Conservation (phyloP, 345 rosid genomes). For the Salix suchowensis region DNA sequence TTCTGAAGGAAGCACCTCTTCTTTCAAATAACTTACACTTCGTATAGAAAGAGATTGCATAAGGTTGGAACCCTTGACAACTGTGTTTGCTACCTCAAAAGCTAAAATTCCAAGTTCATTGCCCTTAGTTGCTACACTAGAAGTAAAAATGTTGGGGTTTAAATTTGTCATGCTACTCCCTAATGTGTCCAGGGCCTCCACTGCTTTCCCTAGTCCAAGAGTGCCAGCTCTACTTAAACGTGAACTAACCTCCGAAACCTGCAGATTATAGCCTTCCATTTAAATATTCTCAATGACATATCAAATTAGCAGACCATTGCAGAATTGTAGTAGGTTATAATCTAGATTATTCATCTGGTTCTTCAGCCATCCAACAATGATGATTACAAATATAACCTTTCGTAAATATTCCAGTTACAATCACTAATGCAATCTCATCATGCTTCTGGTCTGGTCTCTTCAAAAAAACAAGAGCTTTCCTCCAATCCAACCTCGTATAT, state of each 20-base stretch:
- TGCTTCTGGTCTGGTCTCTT: not conserved
- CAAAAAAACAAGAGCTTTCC: not conserved
- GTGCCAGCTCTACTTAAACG: slow-evolving; percentile 80
- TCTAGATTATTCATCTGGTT: not conserved
- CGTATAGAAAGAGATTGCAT: slow-evolving; percentile 79
- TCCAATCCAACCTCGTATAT: not conserved
- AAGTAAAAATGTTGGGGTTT: slow-evolving; percentile 48
- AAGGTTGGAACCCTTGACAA: slow-evolving; percentile 86
- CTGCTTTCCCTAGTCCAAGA: slow-evolving; percentile 78
- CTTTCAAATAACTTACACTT: slow-evolving; percentile 66
- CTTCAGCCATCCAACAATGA: not conserved
- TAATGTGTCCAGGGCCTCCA: slow-evolving; percentile 84
- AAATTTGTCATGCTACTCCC: slow-evolving; percentile 93
- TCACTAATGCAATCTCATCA: not conserved
- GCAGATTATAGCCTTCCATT: not conserved
- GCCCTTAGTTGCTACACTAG: slow-evolving; percentile 66
- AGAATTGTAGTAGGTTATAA: not conserved
- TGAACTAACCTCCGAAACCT: slow-evolving; percentile 72
- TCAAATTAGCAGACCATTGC: not conserved
- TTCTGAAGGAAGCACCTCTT: slow-evolving; percentile 78
- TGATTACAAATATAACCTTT: not conserved
- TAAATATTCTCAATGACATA: not conserved
- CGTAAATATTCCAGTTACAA: not conserved
- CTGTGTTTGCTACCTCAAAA: slow-evolving; percentile 93
- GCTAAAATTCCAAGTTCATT: slow-evolving; percentile 72